Evolutionary conservation across 2,329 filamentous ascomycete species (phyloP), one percentile per base, ranked within the genome.

Genomic region (Aspergillus glaucus): DNA sequence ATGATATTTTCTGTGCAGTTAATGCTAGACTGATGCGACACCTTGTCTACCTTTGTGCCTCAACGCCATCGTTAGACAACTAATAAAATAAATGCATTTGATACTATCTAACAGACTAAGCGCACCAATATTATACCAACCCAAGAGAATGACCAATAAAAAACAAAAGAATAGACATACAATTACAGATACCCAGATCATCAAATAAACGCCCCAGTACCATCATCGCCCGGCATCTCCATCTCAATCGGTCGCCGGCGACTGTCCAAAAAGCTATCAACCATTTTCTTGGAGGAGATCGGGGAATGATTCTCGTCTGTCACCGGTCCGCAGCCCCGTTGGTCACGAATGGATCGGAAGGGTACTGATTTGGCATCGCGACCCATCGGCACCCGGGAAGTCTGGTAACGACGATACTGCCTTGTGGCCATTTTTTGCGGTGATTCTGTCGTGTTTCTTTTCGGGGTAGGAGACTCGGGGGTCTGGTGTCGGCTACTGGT

Each of bases 221-320:
- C 55, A 6, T 54, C 26, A 30, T 39, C 53, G 9, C 59, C 55
- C 4, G 55, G 50, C 6, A 44, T 36, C 8, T 51, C 56, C 15
- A 40, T 43, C 4, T 48, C 60, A 49, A 51, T 58, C 43, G 55
- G 58, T 28, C 46, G 58, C 4, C 64, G 65, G 32, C 66, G 62
- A 49, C 63, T 67, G 36, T 61, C 55, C 54, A 70, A 50, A 50
- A 70, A 70, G 44, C 62, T 48, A 32, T 70, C 67, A 41, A 70
- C 66, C 67, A 70, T 68, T 17, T 52, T 59, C 45, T 69, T 68
- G 51, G 62, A 66, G 24, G 63, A 64, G 8, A 67, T 60, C 1
- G 59, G 57, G 3, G 58, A 56, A 37, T 58, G 57, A 45, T 69
- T 70, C 42, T 70, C 67, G 39, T 68, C 64, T 32, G 60, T 65